phyloP scores from a whole-genome alignment of 2,329 filamentous ascomycete species.

The Chalara sp. region DNA sequence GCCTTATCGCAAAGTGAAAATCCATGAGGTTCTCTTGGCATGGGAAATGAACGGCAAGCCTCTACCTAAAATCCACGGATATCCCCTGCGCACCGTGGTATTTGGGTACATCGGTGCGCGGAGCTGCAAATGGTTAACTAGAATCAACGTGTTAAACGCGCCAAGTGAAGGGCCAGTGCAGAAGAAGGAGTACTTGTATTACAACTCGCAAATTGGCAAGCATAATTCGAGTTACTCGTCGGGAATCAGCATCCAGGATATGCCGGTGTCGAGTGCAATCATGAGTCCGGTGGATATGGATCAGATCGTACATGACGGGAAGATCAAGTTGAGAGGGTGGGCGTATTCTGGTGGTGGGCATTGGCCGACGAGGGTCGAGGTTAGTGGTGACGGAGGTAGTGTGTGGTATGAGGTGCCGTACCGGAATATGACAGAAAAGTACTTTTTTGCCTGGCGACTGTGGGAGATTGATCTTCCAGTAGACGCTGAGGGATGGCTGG shows the following conservation, averaged over 20 bases:
- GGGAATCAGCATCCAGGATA: constrained; percentile 59
- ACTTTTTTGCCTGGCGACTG: constrained; percentile 55
- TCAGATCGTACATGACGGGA: constrained; percentile 20
- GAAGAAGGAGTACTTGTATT: constrained; percentile 62
- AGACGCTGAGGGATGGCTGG: constrained; percentile 54
- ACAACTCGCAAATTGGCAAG: constrained; percentile 59
- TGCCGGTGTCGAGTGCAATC: constrained; percentile 62
- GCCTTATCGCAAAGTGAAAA: constrained; percentile 60
- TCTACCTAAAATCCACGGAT: constrained; percentile 60
- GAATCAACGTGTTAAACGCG: constrained; percentile 51
- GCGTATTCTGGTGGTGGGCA: constrained; percentile 63
- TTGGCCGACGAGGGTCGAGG: constrained; percentile 59
- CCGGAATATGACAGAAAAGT: constrained; percentile 55
- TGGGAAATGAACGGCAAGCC: constrained; percentile 61
- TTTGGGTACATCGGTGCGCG: constrained; percentile 61
- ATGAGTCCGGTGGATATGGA: constrained; percentile 47
- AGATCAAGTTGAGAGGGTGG: constrained; percentile 47
- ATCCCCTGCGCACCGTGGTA: constrained; percentile 54
- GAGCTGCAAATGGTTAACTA: constrained; percentile 63
- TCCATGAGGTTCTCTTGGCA: constrained; percentile 59
- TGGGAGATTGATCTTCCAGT: constrained; percentile 59
- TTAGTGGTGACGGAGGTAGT: constrained; percentile 55
- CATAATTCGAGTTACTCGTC: constrained; percentile 54
- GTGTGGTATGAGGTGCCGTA: constrained; percentile 60
- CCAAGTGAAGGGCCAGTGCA: constrained; percentile 52